Evolutionary conservation across 768 basidiomycete genomes (phyloP).

Genomic region (Serendipita indica): DNA sequence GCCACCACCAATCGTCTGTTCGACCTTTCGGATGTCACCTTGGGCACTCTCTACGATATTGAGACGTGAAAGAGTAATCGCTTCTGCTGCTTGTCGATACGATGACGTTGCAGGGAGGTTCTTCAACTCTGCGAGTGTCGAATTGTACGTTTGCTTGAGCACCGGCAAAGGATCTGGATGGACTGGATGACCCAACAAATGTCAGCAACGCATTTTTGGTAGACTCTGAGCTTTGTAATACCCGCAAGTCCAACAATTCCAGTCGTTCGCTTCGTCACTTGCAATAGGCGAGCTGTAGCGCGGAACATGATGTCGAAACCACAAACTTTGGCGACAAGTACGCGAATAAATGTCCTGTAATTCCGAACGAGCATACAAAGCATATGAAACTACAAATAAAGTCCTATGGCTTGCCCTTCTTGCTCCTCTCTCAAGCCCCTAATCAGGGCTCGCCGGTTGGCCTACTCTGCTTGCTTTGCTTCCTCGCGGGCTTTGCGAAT

Average conservation of each 20-base stretch:
- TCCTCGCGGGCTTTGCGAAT: neutral
- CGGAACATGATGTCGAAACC: neutral
- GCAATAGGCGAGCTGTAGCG: neutral
- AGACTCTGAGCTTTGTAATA: neutral
- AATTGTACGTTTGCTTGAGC: neutral
- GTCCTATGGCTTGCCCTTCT: neutral
- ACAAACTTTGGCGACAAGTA: neutral
- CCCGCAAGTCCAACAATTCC: constrained; percentile 6
- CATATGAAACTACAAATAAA: neutral
- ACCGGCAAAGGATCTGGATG: constrained; percentile 7
- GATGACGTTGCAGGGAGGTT: neutral
- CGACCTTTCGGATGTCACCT: constrained; percentile 2
- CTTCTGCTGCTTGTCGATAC: neutral
- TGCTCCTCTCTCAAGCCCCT: neutral
- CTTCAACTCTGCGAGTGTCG: neutral
- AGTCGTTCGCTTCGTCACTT: constrained; percentile 3
- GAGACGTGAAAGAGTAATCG: constrained; percentile 4
- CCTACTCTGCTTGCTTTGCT: neutral
- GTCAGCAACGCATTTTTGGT: neutral
- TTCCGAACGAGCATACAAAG: neutral
- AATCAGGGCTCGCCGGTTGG: neutral
- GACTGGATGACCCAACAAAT: neutral
- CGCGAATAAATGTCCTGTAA: neutral
- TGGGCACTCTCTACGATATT: neutral
- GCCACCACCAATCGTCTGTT: constrained; percentile 1